Evolutionary conservation across 371 early-diverging fungal genomes (phyloP).

Genomic region (Actinomortierella ambigua): DNA sequence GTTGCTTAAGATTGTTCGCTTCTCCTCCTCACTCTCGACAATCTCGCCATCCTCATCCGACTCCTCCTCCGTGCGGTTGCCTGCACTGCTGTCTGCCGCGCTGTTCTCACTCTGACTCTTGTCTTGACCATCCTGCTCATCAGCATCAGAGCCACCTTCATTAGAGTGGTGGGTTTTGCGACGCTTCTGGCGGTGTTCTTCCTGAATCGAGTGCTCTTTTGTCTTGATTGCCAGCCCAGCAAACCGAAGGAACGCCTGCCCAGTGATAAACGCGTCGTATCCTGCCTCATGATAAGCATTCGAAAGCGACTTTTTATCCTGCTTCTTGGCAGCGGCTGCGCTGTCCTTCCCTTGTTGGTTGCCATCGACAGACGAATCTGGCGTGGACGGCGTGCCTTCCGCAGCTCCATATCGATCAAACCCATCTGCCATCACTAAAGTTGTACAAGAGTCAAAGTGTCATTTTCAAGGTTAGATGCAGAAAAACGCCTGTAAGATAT

Average conservation of each 20-base stretch:
- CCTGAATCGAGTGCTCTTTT: not conserved
- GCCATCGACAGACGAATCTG: not conserved
- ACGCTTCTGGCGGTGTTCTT: not conserved
- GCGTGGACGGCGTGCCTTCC: not conserved
- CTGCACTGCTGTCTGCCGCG: not conserved
- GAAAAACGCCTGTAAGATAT: no score
- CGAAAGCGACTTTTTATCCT: not conserved
- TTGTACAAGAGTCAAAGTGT: not conserved
- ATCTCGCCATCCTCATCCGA: constrained; percentile 23
- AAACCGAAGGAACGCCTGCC: constrained; percentile 66
- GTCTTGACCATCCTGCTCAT: constrained; percentile 5
- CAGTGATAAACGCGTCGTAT: constrained; percentile 74
- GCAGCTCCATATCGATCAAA: constrained; percentile 21
- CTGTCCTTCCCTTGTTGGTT: not conserved
- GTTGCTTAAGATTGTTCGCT: constrained; percentile 24
- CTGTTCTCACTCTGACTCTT: not conserved
- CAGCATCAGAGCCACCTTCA: not conserved
- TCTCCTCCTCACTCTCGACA: constrained; percentile 21
- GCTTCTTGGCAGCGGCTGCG: not conserved
- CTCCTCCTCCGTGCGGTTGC: constrained; percentile 4
- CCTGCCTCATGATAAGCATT: constrained; percentile 68
- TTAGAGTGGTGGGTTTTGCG: not conserved
- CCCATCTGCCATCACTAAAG: constrained; percentile 22
- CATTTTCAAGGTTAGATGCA: not conserved
- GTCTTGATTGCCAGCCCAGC: constrained; percentile 22